These are phyloP conservation scores for Mollisiaceae sp. DNA, from an alignment of 2,329 filamentous ascomycete species.

Conservation along the genomic window DNA sequence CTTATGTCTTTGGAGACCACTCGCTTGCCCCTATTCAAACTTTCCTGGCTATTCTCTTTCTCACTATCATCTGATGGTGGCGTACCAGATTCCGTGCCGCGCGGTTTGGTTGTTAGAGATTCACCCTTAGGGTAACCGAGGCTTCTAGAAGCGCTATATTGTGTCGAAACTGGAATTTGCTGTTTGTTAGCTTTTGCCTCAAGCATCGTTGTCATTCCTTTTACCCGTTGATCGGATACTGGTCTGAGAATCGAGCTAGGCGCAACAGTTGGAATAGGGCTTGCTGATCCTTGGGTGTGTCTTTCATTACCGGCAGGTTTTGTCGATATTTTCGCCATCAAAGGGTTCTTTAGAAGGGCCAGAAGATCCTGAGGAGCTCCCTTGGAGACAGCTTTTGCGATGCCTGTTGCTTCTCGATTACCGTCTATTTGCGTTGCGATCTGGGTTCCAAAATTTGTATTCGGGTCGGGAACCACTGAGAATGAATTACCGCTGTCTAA, in stretches of 20 bases:
- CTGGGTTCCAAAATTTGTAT: not conserved
- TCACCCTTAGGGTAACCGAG: not conserved
- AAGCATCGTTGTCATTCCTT: slow-evolving; percentile 23
- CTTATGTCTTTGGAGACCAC: not conserved
- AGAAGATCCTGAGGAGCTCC: not conserved
- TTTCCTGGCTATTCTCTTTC: slow-evolving; percentile 29
- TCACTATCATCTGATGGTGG: not conserved
- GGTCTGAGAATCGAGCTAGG: slow-evolving; percentile 2
- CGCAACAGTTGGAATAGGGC: not conserved
- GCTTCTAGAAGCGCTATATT: not conserved
- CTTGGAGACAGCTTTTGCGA: not conserved
- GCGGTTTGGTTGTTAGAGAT: not conserved
- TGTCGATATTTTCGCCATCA: not conserved
- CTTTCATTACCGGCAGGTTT: not conserved
- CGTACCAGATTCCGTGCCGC: not conserved
- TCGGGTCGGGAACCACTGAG: not conserved
- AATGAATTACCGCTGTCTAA: not conserved
- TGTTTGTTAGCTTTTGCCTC: slow-evolving; percentile 23
- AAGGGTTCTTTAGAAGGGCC: not conserved
- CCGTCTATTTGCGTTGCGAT: not conserved
- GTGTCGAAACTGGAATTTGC: slow-evolving; percentile 10
- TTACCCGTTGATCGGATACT: slow-evolving; percentile 3
- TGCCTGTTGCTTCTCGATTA: not conserved
- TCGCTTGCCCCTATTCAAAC: not conserved
- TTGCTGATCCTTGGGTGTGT: not conserved